Evolutionary conservation across 768 basidiomycete genomes (phyloP).

Genomic region (Gautieria morchelliformis): DNA sequence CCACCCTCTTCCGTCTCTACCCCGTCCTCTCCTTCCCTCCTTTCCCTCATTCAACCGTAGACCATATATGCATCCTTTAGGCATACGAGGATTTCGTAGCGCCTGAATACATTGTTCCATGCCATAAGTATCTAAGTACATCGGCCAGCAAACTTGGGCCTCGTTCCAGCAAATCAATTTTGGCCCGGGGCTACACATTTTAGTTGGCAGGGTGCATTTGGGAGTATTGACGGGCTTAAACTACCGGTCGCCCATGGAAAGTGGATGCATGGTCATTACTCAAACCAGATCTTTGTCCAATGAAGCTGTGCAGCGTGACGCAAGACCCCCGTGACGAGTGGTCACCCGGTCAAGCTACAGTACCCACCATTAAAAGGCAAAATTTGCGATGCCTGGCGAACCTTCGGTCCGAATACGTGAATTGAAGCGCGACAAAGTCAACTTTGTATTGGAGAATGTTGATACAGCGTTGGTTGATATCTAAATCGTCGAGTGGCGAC

Average conservation of each 20-base stretch:
- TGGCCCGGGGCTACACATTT: too few species aligned
- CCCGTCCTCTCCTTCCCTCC: neutral
- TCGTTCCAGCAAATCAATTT: too few species aligned
- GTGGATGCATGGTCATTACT: too few species aligned
- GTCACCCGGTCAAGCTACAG: neutral
- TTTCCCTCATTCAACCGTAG: neutral
- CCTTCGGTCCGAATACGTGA: conserved; percentile 65
- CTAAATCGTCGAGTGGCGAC: conserved; percentile 6
- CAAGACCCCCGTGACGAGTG: neutral
- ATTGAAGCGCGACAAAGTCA: conserved; percentile 74
- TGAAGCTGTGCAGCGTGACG: neutral
- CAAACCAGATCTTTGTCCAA: too few species aligned
- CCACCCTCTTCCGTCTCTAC: too few species aligned
- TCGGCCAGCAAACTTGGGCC: too few species aligned
- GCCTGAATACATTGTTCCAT: neutral
- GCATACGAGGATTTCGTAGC: neutral
- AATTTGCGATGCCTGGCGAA: conserved; percentile 4
- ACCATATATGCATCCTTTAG: neutral
- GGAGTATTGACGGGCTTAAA: too few species aligned
- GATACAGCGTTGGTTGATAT: conserved; percentile 65
- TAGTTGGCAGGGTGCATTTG: too few species aligned
- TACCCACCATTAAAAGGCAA: too few species aligned
- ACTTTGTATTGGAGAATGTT: conserved; percentile 92
- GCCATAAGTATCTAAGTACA: too few species aligned
- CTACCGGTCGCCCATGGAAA: too few species aligned